These are phyloP conservation scores for Zoysia matrella DNA, from an alignment of 202 grass and related monocot species.

Conservation along the genomic window DNA sequence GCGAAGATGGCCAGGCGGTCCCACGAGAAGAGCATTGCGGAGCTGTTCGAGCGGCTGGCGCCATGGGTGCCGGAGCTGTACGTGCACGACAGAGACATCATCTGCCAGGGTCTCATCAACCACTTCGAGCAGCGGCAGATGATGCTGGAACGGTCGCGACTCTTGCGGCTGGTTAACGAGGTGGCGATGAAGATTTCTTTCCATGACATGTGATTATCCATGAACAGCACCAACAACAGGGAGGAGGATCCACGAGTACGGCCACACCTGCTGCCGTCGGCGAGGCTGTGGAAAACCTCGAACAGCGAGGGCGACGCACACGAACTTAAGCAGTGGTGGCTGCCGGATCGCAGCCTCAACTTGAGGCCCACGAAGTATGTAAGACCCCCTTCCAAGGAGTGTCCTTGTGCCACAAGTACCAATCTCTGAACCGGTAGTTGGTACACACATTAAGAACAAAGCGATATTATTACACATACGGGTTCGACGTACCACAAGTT, in stretches of 20 bases:
- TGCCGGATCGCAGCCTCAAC: not conserved
- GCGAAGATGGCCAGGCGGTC: not conserved
- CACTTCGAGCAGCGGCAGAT: constrained; percentile 14
- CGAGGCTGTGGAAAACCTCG: constrained; percentile 39
- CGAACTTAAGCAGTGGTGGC: constrained; percentile 27
- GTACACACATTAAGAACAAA: too few relatives aligned
- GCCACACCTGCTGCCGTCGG: constrained; percentile 41
- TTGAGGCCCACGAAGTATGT: constrained; percentile 12
- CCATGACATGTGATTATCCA: constrained; percentile 23
- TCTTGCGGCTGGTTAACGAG: not conserved
- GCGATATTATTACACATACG: too few relatives aligned
- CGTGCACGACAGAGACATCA: constrained; percentile 6
- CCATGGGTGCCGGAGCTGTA: constrained; percentile 38
- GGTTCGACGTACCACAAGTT: too few relatives aligned
- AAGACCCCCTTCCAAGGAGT: too few relatives aligned
- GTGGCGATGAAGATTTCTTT: constrained; percentile 13
- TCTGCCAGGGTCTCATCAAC: constrained; percentile 37
- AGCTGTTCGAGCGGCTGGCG: constrained; percentile 4
- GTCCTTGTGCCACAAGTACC: too few relatives aligned
- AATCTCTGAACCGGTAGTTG: too few relatives aligned
- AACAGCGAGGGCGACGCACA: not conserved
- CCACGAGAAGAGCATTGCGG: not conserved
- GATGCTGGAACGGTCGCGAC: not conserved
- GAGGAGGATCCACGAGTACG: not conserved
- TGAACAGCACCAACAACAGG: not conserved